phyloP scores from a whole-genome alignment of 2,329 filamentous ascomycete species.

The Calonectria pseudoreteaudii region DNA sequence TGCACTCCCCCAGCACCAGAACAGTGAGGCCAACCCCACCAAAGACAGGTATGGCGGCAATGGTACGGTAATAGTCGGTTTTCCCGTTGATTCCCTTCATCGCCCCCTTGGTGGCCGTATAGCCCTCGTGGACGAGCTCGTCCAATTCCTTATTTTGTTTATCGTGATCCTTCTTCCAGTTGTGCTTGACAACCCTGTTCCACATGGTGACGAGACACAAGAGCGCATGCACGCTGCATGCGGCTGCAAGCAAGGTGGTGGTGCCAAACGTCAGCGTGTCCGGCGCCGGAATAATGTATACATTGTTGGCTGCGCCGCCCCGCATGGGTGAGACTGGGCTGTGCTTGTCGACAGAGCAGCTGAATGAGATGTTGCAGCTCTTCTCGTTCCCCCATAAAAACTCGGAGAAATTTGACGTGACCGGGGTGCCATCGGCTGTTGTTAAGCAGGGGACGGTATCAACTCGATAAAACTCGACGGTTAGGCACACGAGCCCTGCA shows the following conservation, averaged over 20 bases:
- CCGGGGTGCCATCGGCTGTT: constrained; percentile 51
- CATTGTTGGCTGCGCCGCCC: constrained; percentile 66
- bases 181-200: constrained; percentile 73
- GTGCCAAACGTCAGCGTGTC: constrained; percentile 67
- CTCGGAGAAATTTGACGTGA: constrained; percentile 47
- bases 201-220: constrained; percentile 71
- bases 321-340: constrained; percentile 68
- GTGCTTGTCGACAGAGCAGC: constrained; percentile 55
- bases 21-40: constrained; percentile 69
- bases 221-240: constrained; percentile 73
- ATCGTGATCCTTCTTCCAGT: constrained; percentile 59
- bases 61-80: constrained; percentile 65
- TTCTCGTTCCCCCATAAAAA: constrained; percentile 58
- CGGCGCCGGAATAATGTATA: constrained; percentile 72
- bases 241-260: constrained; percentile 70
- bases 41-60: constrained; percentile 70
- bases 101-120: constrained; percentile 62
- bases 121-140: constrained; percentile 63
- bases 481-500: constrained; percentile 68
- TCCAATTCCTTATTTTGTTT: constrained; percentile 46
- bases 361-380: constrained; percentile 62
- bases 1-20: constrained; percentile 71
- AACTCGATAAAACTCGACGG: constrained; percentile 73
- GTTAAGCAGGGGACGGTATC: constrained; percentile 55
- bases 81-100: constrained; percentile 68